phyloP scores from a whole-genome alignment of 495 filamentous ascomycete species.

The Penicillium flavigenum region DNA sequence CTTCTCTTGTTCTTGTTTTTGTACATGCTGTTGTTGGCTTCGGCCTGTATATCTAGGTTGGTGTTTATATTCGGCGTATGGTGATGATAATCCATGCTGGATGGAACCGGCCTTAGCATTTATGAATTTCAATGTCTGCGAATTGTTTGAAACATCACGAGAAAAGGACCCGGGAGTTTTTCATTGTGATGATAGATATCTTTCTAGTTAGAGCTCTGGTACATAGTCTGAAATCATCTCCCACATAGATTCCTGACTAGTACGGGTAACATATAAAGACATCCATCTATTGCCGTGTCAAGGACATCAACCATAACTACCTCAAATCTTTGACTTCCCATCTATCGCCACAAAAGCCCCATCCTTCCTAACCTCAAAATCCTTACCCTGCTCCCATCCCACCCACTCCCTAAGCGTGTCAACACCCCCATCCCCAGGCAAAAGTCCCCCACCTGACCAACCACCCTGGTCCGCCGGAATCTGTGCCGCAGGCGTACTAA shows the following conservation, averaged over 20 bases:
- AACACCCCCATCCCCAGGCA: conserved; percentile 68
- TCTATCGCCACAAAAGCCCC: conserved; percentile 38
- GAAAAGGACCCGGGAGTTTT: neutral
- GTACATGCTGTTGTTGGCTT: neutral
- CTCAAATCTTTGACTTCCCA: conserved; percentile 7
- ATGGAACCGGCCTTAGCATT: neutral
- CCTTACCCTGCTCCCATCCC: conserved; percentile 68
- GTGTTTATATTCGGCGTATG: neutral
- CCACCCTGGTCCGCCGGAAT: conserved; percentile 60
- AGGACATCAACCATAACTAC: neutral
- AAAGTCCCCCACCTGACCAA: conserved; percentile 60
- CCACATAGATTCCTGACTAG: neutral
- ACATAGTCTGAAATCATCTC: neutral
- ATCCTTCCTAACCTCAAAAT: conserved; percentile 62
- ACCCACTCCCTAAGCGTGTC: conserved; percentile 71
- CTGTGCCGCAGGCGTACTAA: conserved; percentile 59
- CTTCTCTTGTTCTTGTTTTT: neutral
- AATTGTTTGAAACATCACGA: neutral
- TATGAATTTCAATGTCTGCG: neutral
- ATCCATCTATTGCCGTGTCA: neutral
- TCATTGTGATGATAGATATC: neutral
- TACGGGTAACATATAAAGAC: neutral
- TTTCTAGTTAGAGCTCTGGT: neutral
- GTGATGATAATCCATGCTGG: neutral
- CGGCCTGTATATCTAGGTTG: neutral